Evolutionary conservation across 2,329 filamentous ascomycete genomes (phyloP).

Genomic region (Didymella pinodella): DNA sequence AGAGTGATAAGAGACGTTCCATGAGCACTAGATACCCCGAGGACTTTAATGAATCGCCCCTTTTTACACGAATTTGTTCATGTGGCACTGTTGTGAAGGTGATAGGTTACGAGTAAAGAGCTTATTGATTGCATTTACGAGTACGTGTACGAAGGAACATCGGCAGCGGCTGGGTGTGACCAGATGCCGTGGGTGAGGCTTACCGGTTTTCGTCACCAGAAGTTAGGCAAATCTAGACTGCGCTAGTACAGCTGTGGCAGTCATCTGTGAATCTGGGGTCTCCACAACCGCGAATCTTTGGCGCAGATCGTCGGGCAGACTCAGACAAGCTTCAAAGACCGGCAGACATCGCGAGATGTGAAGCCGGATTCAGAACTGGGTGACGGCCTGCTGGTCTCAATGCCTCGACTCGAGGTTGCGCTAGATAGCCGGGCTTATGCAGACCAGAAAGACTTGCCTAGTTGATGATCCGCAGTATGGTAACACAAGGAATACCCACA

Average conservation of each 20-base stretch:
- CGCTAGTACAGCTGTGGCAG: constrained; percentile 20
- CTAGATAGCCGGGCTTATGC: neutral
- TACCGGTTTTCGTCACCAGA: constrained; percentile 8
- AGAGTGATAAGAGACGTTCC: constrained; percentile 3
- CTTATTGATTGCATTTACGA: neutral
- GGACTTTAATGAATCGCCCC: constrained; percentile 12
- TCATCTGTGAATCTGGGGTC: constrained; percentile 22
- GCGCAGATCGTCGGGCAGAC: constrained; percentile 5
- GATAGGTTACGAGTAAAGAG: neutral
- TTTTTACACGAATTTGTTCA: neutral
- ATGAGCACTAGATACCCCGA: constrained; percentile 18
- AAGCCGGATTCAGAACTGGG: neutral
- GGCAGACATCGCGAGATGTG: neutral
- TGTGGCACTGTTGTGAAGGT: neutral
- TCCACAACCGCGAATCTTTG: constrained; percentile 8
- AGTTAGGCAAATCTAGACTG: constrained; percentile 1
- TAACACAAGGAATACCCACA: neutral
- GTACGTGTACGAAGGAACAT: neutral
- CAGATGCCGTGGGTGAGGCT: constrained; percentile 5
- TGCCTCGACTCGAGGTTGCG: neutral
- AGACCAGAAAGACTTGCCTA: neutral
- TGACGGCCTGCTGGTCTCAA: neutral
- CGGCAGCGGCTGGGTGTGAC: constrained; percentile 1
- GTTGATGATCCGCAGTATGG: neutral
- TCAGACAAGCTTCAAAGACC: constrained; percentile 6